Base-by-base conservation (phyloP, 2,329 filamentous ascomycete genomes). In the Exutisphaerella laricina region DNA sequence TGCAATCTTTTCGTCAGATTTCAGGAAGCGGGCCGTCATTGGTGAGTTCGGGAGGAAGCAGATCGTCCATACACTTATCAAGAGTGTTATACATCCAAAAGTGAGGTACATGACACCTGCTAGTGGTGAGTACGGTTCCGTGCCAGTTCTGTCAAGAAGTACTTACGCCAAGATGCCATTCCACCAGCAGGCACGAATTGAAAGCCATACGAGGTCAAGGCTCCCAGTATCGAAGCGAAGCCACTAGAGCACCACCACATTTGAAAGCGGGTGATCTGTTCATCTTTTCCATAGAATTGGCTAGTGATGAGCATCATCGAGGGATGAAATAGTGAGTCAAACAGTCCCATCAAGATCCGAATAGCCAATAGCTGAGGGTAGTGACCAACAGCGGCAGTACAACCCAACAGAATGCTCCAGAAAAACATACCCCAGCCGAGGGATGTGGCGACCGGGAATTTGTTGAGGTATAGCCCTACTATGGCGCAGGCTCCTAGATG, bases 11-110 rank as follows among this genome's bases (percentile, higher is more conserved):
- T 57, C 53, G 48, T 77, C 70, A 50, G 84, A 79, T 7, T 66
- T 70, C 56, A 80, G 82, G 63, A 80, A 85, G 58, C 79, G 79
- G 21, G 81, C 80, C 4, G 77, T 71, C 80, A 84, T 84, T 0
- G 81, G 82, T 78, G 74, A 79, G 59, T 85, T 81, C 3, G 53
- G 51, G 5, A 65, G 49, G 26, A 56, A 47, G n/a, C 57, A 31
- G 29, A 59, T 28, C n/a, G 60, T 50, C 5, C 53, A 37, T 5
- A 66, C 53, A 7, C 66, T 67, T 10, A 63, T 51, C 12, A 58
- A 38, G 22, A 66, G 56, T 13, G 67, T 72, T 34, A 70, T 53
- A 0, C 69, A 50, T 0, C 71, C 70, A 39, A 71, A 65, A 5
- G 69, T 58, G 3, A 74, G 56, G 45, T 72, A 72, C 51, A 54